These are phyloP conservation scores for Scytalidium lignicola DNA, from an alignment of 2,329 filamentous ascomycete genomes.

Conservation along the genomic window DNA sequence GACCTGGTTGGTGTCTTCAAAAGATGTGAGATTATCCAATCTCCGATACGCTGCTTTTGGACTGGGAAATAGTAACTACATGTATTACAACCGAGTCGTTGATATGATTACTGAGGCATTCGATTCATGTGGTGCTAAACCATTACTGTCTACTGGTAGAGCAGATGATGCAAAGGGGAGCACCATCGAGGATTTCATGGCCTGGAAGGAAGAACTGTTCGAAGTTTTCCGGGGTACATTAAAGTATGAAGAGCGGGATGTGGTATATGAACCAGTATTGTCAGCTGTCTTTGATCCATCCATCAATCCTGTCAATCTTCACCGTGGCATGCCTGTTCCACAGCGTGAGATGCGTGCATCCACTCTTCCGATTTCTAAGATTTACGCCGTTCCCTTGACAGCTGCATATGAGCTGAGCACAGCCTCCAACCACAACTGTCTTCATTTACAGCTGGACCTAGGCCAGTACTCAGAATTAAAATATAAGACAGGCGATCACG, in stretches of 20 bases:
- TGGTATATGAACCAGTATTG: conserved; percentile 10
- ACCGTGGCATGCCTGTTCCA: too few species aligned
- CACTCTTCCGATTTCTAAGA: too few species aligned
- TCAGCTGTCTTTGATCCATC: too few species aligned
- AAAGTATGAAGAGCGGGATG: conserved; percentile 4
- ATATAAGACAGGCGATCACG: conserved; percentile 22
- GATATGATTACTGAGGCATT: conserved; percentile 11
- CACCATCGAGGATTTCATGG: conserved; percentile 18
- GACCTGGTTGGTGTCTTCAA: conserved; percentile 9
- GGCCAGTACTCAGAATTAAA: conserved; percentile 13
- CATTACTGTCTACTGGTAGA: conserved; percentile 10
- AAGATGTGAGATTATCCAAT: conserved; percentile 3
- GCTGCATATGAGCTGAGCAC: conserved; percentile 11
- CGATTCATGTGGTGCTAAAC: conserved; percentile 8
- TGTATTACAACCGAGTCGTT: conserved; percentile 16
- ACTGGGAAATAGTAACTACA: conserved; percentile 19
- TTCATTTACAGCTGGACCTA: conserved; percentile 19
- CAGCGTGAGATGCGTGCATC: too few species aligned
- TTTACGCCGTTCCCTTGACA: too few species aligned
- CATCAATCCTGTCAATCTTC: too few species aligned
- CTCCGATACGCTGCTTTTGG: conserved; percentile 17
- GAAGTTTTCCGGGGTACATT: conserved; percentile 3
- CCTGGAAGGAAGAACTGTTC: conserved; percentile 16
- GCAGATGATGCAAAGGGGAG: conserved; percentile 15
- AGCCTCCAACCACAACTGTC: conserved; percentile 14